Evolutionary conservation across 257 asterid species (phyloP), one percentile per base, ranked within the genome.

Genomic region (Nicotiana noctiflora): DNA sequence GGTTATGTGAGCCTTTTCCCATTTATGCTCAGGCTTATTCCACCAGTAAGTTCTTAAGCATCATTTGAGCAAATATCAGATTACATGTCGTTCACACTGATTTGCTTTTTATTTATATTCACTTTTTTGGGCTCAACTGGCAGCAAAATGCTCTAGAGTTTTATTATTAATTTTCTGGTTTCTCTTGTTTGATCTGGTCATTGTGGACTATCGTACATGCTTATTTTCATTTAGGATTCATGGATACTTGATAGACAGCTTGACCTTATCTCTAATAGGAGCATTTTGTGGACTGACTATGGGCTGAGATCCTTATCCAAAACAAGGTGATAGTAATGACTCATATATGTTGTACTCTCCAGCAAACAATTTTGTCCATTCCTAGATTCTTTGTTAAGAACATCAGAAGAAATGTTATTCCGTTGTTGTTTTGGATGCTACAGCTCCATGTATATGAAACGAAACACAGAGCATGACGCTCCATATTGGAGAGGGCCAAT

Each of bases 401-500:
- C 13, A 70, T 70, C 32, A 44, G 6, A 70, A 70, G 34, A 21
- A 70, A 70, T 44, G 32, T 40, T 67, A 7, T 34, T 19, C 32
- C 56, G 3, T 60, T 74, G 40, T 9, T 4, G 44, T 81, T 19
- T n/a, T 6, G 14, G 25, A 66, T 81, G 53, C 15, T 17, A 79
- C 91, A 96, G 98, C 87, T 90, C 98, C 64, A 78, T 91, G 51
- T 96, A 94, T 93, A 94, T 94, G 98, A 88, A 96, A 84, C 98
- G 90, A 53, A 96, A 94, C 89, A 96, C 99, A 6, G 97, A 96
- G 91, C 98, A 92, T 18, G 99, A 94, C 80, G 85, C 98, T 40
- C 98, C 98, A 2, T 96, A 96, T 86, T 96, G 99, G 99, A 94
- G 99, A 87, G 99, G 99, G 46, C 91, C 98, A 60, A 90, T 96